A percentile compares a stretch with the other conserved stretches of the same genome.
Conservation (phyloP, 2,329 filamentous ascomycete genomes). For the Claviceps sp. region DNA sequence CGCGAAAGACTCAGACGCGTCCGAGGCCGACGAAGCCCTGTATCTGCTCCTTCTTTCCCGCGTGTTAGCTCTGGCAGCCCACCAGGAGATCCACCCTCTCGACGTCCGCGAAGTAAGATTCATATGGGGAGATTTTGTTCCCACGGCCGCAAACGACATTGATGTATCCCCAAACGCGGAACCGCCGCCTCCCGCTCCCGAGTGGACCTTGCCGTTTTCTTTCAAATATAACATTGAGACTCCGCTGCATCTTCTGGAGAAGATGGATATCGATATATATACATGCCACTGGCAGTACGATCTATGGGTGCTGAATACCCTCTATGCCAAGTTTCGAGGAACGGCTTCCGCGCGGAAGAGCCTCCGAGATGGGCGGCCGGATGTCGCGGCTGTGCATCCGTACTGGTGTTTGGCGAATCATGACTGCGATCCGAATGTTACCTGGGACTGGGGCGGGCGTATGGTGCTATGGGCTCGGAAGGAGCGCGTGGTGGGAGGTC, state of each 20-base stretch:
- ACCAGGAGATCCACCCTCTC: constrained; percentile 47
- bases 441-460: constrained; percentile 80
- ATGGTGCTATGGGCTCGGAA: constrained; percentile 58
- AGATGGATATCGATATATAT: constrained; percentile 74
- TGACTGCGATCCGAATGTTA: constrained; percentile 87
- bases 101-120: constrained; percentile 52
- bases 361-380: constrained; percentile 64
- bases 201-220: constrained; percentile 62
- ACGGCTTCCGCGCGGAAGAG: constrained; percentile 80
- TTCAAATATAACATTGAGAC: constrained; percentile 63
- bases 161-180: constrained; percentile 38
- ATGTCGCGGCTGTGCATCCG: constrained; percentile 86
- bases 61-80: constrained; percentile 47
- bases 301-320: constrained; percentile 76
- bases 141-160: constrained; percentile 37
- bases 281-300: constrained; percentile 45
- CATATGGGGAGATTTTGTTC: constrained; percentile 56
- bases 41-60: constrained; percentile 50
- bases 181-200: constrained; percentile 43
- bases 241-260: constrained; percentile 66
- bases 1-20: constrained; percentile 47
- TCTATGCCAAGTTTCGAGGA: constrained; percentile 86
- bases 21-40: constrained; percentile 45
- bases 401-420: constrained; percentile 96
- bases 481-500: constrained; percentile 37